A percentile compares a stretch with the other conserved stretches of the same genome.
These are phyloP conservation scores for Wickerhamomyces chambardii DNA, from an alignment of 805 yeast species.

Conservation along the genomic window DNA sequence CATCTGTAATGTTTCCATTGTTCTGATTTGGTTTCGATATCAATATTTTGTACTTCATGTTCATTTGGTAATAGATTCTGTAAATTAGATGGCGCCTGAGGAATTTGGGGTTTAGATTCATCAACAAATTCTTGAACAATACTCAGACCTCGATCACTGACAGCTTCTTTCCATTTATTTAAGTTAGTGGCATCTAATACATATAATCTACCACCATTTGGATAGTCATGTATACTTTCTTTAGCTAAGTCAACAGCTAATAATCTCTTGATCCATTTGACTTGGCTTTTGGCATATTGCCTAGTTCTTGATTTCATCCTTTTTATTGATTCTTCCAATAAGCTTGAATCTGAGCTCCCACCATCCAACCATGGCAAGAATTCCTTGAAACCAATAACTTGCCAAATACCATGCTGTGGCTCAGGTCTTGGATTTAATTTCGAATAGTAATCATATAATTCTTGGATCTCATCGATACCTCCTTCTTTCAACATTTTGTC, in stretches of 20 bases:
- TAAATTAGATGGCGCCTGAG: slow-evolving; percentile 29
- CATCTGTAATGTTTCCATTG: slow-evolving; percentile 69
- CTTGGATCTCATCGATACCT: slow-evolving; percentile 58
- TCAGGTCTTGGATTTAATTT: slow-evolving; percentile 30
- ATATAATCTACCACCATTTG: slow-evolving; percentile 57
- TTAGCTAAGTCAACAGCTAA: slow-evolving; percentile 50
- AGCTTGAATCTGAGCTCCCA: slow-evolving; percentile 9
- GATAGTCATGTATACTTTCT: slow-evolving; percentile 33
- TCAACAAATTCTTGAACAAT: slow-evolving; percentile 36
- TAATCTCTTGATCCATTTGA: slow-evolving; percentile 80
- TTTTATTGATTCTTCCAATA: slow-evolving; percentile 41
- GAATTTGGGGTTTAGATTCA: slow-evolving; percentile 3
- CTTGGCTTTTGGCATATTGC: slow-evolving; percentile 80
- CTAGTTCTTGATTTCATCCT: slow-evolving; percentile 81
- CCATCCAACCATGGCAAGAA: slow-evolving; percentile 60
- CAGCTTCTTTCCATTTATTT: slow-evolving; percentile 46
- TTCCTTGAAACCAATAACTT: slow-evolving; percentile 90
- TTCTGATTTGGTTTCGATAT: slow-evolving; percentile 10
- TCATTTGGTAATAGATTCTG: slow-evolving; percentile 16
- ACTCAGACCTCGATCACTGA: slow-evolving; percentile 41
- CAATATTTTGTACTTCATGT: slow-evolving; percentile 1
- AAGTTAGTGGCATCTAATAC: slow-evolving; percentile 75
- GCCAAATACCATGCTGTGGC: slow-evolving; percentile 77
- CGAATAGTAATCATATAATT: slow-evolving; percentile 40
- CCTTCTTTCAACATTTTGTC: slow-evolving; percentile 75